Evolutionary conservation across 768 basidiomycete genomes (phyloP), one percentile per base, ranked within the genome.

Genomic region (Lactarius psammicola): DNA sequence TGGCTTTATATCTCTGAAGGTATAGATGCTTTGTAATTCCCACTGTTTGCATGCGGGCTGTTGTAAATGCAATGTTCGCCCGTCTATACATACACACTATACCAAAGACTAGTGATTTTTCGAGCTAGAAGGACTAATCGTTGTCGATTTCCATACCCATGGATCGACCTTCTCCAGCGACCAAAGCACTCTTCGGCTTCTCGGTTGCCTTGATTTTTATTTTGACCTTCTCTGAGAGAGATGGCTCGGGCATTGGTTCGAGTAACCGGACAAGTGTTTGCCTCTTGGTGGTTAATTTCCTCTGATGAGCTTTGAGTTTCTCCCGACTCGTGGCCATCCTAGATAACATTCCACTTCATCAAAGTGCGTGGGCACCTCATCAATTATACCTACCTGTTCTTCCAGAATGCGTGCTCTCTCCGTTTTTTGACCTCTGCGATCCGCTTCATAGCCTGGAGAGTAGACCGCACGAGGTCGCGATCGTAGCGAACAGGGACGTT

Each of bases 401-500:
- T 98, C 88, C 89, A 98, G 85, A 98, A 98, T 26, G 91, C 94
- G 67, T 88, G 85, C 75, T 98, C 97, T 76, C 97, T 83, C 74
- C 88, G 86, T 68, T 85, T 81, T 76, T 89, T 94, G 80, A 99
- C 94, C 78, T 98, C 94, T 68, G 87, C 87, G 44, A 99, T 80
- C 66, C 97, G 85, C 78, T 95, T 95, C 89, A 99, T 98, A 40
- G 94, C 96, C 80, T 91, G 90, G 76, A 98, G 83, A 11, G 97
- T 98, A 2, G 92, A 95, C 75, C 91, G 85, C 60, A 98, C 81
- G 59, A 98, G 79, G 65, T 98, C 94, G 74, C 97, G 89, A 80
- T 98, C 88, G 81, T 99, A 99, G 74, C 95, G 89, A 65, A 99
- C 90, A 31, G 97, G 97, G 20, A 97, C 87, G 75, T 99, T 98